Evolutionary conservation across 805 yeast species (phyloP).

Genomic region (Saccharomycopsis fermentans): DNA sequence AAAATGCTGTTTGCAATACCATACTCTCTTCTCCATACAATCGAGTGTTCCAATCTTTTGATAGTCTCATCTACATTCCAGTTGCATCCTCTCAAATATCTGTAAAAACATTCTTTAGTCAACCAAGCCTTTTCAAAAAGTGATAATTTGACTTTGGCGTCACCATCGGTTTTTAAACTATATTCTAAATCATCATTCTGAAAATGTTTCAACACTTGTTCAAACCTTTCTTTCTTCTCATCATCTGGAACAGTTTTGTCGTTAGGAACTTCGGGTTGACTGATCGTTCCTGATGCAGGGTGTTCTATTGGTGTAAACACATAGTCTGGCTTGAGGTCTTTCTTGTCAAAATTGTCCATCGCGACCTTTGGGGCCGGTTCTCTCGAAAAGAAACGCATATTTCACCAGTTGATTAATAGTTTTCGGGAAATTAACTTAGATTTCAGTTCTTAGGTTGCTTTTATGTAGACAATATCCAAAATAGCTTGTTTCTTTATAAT

Average conservation of each 20-base stretch:
- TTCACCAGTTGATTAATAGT: neutral
- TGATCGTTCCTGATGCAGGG: constrained; percentile 46
- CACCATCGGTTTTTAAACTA: constrained; percentile 35
- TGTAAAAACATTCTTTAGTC: constrained; percentile 78
- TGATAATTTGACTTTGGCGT: constrained; percentile 31
- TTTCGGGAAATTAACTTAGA: too few relatives aligned
- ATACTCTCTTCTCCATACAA: constrained; percentile 86
- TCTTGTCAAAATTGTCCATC: neutral
- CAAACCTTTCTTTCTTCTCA: constrained; percentile 46
- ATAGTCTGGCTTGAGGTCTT: neutral
- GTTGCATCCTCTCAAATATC: constrained; percentile 89
- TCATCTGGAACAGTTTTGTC: constrained; percentile 32
- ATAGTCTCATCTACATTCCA: constrained; percentile 72
- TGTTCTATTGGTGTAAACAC: constrained; percentile 39
- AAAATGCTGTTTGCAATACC: constrained; percentile 25
- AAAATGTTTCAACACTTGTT: constrained; percentile 55
- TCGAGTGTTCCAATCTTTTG: constrained; percentile 60
- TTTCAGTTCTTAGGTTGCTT: too few relatives aligned
- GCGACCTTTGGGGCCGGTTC: neutral
- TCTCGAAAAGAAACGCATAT: constrained; percentile 13
- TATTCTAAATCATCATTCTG: constrained; percentile 34
- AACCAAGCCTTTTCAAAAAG: constrained; percentile 79
- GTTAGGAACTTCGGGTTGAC: constrained; percentile 30
- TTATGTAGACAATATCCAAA: neutral
- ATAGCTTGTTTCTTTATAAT: neutral